Percentiles rank a stretch among this genome's conserved stretches.
These are phyloP conservation scores for Litsea cubeba DNA, from an alignment of 164 flowering plant genomes.

Conservation along the genomic window DNA sequence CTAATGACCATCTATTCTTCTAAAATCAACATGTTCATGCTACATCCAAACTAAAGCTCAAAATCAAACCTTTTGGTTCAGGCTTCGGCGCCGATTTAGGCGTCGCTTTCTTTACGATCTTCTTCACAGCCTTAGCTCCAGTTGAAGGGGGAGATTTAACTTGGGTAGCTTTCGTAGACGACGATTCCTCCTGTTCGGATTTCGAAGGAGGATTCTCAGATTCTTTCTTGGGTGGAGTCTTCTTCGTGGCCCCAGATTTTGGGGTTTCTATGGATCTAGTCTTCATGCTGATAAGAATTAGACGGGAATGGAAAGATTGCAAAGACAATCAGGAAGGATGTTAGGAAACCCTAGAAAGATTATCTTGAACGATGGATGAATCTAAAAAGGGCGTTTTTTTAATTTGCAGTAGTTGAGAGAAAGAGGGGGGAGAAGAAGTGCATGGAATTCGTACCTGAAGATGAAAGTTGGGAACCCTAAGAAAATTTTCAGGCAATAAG, in stretches of 20 bases:
- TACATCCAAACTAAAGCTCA: not conserved
- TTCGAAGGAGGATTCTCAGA: conserved; percentile 18
- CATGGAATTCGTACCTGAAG: too few species aligned
- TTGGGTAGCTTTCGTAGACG: not conserved
- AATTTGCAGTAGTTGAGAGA: too few species aligned
- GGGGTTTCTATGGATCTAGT: conserved; percentile 7
- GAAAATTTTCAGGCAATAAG: too few species aligned
- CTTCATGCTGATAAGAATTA: not conserved
- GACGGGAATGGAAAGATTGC: not conserved
- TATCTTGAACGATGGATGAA: too few species aligned
- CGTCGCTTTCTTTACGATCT: conserved; percentile 14
- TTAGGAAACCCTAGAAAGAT: not conserved
- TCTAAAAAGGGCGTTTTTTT: too few species aligned
- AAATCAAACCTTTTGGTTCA: not conserved
- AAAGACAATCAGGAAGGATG: not conserved
- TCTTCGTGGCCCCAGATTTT: conserved; percentile 25
- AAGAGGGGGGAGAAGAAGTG: too few species aligned
- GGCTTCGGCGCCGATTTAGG: conserved; percentile 13
- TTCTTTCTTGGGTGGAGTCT: conserved; percentile 23
- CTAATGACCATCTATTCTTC: not conserved
- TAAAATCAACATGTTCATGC: not conserved
- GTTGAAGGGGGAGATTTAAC: conserved; percentile 6
- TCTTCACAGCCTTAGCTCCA: conserved; percentile 21
- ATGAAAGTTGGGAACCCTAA: too few species aligned
- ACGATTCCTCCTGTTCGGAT: not conserved